A percentile compares a stretch with the other conserved stretches of the same genome.
Evolutionary conservation across 139 green algal genomes (phyloP).

Genomic region (Volvox africanus): DNA sequence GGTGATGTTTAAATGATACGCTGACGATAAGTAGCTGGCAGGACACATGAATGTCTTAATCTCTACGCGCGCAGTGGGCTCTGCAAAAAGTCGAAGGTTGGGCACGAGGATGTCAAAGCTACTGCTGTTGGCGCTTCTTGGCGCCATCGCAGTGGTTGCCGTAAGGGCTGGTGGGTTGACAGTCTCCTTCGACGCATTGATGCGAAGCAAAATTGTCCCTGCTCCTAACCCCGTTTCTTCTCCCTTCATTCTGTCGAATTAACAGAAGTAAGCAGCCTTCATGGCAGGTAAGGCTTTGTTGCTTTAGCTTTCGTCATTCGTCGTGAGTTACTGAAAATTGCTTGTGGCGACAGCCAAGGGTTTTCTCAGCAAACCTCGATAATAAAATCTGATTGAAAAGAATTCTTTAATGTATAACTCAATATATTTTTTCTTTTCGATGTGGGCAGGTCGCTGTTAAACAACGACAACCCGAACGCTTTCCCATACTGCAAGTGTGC

Average conservation of each 20-base stretch:
- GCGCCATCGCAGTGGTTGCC: background rate
- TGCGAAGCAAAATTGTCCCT: background rate
- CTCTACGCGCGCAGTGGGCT: background rate
- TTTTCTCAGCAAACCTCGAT: no score
- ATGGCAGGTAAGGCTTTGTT: background rate
- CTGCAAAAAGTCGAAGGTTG: background rate
- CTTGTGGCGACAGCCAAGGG: background rate
- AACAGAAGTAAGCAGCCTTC: background rate
- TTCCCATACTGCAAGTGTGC: slow-evolving; percentile 33
- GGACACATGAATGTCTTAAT: background rate
- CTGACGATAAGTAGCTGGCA: background rate
- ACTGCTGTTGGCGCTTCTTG: slow-evolving; percentile 32
- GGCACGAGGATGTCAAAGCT: background rate
- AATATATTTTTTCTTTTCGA: background rate
- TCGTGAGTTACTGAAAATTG: background rate
- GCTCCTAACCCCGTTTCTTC: background rate
- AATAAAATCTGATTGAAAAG: no score
- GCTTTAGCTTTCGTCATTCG: background rate
- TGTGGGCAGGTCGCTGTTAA: slow-evolving; percentile 3
- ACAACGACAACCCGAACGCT: slow-evolving; percentile 4
- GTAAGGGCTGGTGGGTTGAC: background rate
- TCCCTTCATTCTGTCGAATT: background rate
- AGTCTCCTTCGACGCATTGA: background rate
- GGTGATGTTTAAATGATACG: no score
- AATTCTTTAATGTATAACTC: background rate